Percentiles rank a stretch among this genome's conserved stretches.
These are phyloP conservation scores for Polytrichum formosum DNA, from an alignment of 225 moss, liverwort and hornwort genomes.

Conservation along the genomic window DNA sequence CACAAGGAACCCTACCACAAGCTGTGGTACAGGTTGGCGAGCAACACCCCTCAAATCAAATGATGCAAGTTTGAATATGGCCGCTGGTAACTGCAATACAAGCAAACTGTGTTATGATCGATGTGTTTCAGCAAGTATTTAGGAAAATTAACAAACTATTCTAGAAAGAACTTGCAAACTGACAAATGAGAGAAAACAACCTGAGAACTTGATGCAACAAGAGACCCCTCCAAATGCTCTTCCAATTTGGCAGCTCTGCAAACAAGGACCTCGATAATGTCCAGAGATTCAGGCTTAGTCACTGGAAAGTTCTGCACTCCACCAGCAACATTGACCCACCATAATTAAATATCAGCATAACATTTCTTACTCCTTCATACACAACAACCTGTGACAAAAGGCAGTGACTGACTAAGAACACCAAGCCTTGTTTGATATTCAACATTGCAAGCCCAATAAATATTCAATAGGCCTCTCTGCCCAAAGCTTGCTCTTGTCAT, in stretches of 20 bases:
- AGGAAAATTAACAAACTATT: not conserved
- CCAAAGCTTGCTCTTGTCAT: too few species aligned
- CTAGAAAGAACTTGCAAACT: not conserved
- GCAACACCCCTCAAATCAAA: slow-evolving; percentile 79
- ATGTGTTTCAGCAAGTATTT: too few species aligned
- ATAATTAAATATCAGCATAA: not conserved
- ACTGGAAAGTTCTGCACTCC: slow-evolving; percentile 67
- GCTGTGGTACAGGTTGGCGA: slow-evolving; percentile 70
- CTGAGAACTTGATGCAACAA: slow-evolving; percentile 89
- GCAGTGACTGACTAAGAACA: not conserved
- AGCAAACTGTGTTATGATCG: slow-evolving; percentile 10
- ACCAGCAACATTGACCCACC: slow-evolving; percentile 5
- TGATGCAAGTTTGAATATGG: slow-evolving; percentile 95
- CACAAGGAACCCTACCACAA: slow-evolving; percentile 67
- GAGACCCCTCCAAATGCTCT: slow-evolving; percentile 74
- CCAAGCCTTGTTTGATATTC: not conserved
- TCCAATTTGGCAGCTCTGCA: slow-evolving; percentile 93
- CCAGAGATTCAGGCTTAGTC: slow-evolving; percentile 73
- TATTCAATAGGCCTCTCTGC: too few species aligned
- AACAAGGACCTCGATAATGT: slow-evolving; percentile 84
- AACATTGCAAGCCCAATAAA: not conserved
- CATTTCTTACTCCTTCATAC: not conserved
- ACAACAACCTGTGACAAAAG: not conserved
- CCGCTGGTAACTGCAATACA: slow-evolving; percentile 85
- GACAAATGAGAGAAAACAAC: slow-evolving; percentile 32